phyloP scores from a whole-genome alignment of 495 filamentous ascomycete species.

The Aspergillus bridgeri region DNA sequence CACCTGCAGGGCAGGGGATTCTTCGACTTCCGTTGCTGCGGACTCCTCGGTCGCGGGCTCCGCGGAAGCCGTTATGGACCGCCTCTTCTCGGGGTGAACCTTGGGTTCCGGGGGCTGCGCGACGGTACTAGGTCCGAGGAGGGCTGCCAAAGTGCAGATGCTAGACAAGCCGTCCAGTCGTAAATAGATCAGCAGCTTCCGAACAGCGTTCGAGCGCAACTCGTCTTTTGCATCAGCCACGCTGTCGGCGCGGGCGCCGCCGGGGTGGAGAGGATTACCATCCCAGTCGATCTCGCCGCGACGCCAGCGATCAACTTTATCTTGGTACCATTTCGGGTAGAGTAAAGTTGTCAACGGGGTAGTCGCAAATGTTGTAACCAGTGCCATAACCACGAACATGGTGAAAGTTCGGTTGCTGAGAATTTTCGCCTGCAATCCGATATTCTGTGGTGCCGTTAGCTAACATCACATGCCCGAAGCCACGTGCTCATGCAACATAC shows the following conservation, averaged over 20 bases:
- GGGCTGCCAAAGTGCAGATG: slow-evolving; percentile 77
- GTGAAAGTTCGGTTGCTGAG: slow-evolving; percentile 86
- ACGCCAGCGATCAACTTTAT: slow-evolving; percentile 86
- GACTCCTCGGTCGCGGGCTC: slow-evolving; percentile 31
- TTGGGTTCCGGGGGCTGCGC: slow-evolving; percentile 30
- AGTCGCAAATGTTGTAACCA: slow-evolving; percentile 88
- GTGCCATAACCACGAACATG: slow-evolving; percentile 97
- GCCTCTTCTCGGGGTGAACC: slow-evolving; percentile 47
- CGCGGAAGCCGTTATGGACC: slow-evolving; percentile 8
- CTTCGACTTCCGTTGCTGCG: slow-evolving; percentile 18
- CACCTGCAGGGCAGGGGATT: slow-evolving; percentile 59
- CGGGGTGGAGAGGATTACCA: slow-evolving; percentile 53
- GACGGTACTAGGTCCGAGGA: slow-evolving; percentile 48
- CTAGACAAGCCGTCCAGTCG: slow-evolving; percentile 88
- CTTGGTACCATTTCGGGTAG: slow-evolving; percentile 88
- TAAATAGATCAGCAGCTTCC: slow-evolving; percentile 61
- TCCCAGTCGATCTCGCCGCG: slow-evolving; percentile 94
- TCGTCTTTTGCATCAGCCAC: slow-evolving; percentile 45
- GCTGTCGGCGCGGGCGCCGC: slow-evolving; percentile 35
- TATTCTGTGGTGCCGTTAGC: slow-evolving; percentile 61
- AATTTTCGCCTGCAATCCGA: slow-evolving; percentile 89
- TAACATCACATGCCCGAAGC: background rate
- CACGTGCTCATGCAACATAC: slow-evolving; percentile 46
- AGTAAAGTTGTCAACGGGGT: slow-evolving; percentile 75
- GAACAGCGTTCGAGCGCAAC: slow-evolving; percentile 31